Evolutionary conservation across 805 yeast genomes (phyloP), one percentile per base, ranked within the genome.

Genomic region (Wickerhamia fluorescens): DNA sequence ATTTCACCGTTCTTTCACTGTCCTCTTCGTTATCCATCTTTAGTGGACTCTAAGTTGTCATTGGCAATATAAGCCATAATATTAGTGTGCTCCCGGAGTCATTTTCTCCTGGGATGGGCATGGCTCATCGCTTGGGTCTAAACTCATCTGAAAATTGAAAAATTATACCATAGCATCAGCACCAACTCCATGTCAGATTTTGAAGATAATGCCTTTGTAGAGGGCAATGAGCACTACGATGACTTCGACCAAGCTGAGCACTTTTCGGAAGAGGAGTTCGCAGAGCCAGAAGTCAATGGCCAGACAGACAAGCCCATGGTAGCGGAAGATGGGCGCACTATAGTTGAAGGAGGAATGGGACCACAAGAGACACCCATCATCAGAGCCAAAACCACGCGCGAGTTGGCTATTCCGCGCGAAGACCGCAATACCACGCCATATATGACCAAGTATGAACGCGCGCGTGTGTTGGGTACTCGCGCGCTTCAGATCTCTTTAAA

Each of bases 361-460:
- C 70, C 79, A 11, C 72, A 68, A 10, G 84, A 73, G 20, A 45
- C 52, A 24, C 41, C 38, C 31, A 13, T 30, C 10, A 40, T 41
- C 13, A 71, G 70, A 47, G 75, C 68, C 39, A 82, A 81, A 51
- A 72, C 89, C 6, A 66, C 74, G 38, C 78, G 70, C 43, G 92
- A 82, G 44, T 74, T 85, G 47, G 94, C 96, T 12, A 86, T 92
- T 36, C 83, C 96, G 33, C 84, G 74, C 44, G 95, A 85, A 14
- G 66, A 83, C 41, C 75, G 99, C 58, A 72, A 87, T 16, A 92
- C 99, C 9, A 92, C 99, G 4, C 99, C 99, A 30, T 92, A 89
- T 56, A 88, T 92, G 97, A 92, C 99, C 34, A 92, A 94, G 53
- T 92, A 92, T 56, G 99, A 92, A 67, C 75, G 96, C 46, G 99